phyloP scores from a whole-genome alignment of 1,284 basidiomycete species.

The Fereydounia khargensis region DNA sequence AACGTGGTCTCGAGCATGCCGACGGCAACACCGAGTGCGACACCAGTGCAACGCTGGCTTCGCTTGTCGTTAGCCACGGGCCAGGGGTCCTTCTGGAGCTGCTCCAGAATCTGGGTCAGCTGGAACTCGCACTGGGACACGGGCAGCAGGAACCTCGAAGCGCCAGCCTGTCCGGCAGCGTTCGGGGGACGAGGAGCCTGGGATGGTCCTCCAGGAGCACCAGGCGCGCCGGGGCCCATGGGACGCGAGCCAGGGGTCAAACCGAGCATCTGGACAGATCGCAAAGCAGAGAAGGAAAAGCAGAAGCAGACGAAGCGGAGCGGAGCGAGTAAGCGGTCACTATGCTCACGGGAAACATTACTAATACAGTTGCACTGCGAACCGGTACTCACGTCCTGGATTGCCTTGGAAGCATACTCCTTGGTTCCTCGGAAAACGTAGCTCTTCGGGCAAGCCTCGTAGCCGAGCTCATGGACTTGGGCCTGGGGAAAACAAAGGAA shows the following conservation, averaged over 20 bases:
- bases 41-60: conserved; percentile 91
- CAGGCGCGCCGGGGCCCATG: conserved; percentile 61
- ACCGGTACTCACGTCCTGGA: too few relatives aligned
- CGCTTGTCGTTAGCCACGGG: conserved; percentile 94
- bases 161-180: conserved; percentile 69
- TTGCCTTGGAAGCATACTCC: conserved; percentile 94
- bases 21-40: conserved; percentile 88
- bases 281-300: too few relatives aligned
- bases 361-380: too few relatives aligned
- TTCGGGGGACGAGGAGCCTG: conserved; percentile 67
- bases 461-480: conserved; percentile 98
- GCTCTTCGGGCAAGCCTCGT: conserved; percentile 92
- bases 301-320: background rate
- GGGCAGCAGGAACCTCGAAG: conserved; percentile 89
- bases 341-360: too few relatives aligned
- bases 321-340: too few relatives aligned
- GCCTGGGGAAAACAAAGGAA: too few relatives aligned
- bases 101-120: conserved; percentile 88
- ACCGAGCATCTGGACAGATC: too few relatives aligned
- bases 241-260: conserved; percentile 64
- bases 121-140: conserved; percentile 94
- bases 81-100: conserved; percentile 90
- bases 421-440: conserved; percentile 99
- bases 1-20: conserved; percentile 94
- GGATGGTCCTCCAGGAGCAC: conserved; percentile 57